Base-by-base conservation (phyloP, 352 stramenopile species). In the Globisporangium acanthophoron region DNA sequence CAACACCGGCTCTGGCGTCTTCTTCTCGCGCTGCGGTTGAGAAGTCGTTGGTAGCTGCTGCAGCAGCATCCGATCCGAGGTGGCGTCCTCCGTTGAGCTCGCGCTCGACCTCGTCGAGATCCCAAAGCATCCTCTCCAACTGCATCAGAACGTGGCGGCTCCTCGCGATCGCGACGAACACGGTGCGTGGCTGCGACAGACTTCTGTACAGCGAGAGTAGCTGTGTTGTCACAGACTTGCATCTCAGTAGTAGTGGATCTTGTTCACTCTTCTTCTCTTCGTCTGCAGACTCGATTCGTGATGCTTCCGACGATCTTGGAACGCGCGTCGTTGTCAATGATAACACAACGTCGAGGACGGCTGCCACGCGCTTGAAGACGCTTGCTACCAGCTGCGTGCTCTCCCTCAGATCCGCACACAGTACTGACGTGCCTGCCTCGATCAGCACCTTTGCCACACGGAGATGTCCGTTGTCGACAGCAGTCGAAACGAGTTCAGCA, bases 111-210 rank as follows among this genome's bases (percentile, higher is more conserved):
- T 33, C 50, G 35, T 31, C 18, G 2, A 55, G 33, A 44, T 33
- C 31, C 8, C 16, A 7, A 9, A 18, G 50, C 18, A 45, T 45
- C 11, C 12, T 46, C 33, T 55, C 33, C 18, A 46, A 18, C n/a
- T 33, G 31, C 18, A 2, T 45, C 2, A 55, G 50, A 15, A 21
- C 50, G 16, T 55, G 33, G 11, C 11, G 50, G 33, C 50, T 45
- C n/a, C 33, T 45, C 31, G 33, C 20, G 33, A 55, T 24, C 50
- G 33, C 50, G 33, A 45, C 24, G n/a, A 55, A 55, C n/a, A 55
- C 13, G 29, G 24, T 55, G 11, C 50, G 21, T 3, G 50, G 6
- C 9, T 31, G 18, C 8, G 18, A 55, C 0, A 33, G 15, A 3
- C 24, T 20, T 11, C n/a, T 18, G 15, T 33, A 55, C 18, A 55